Base-by-base conservation (phyloP, 306 rosid species). In the Oxytropis ochrocephala region DNA sequence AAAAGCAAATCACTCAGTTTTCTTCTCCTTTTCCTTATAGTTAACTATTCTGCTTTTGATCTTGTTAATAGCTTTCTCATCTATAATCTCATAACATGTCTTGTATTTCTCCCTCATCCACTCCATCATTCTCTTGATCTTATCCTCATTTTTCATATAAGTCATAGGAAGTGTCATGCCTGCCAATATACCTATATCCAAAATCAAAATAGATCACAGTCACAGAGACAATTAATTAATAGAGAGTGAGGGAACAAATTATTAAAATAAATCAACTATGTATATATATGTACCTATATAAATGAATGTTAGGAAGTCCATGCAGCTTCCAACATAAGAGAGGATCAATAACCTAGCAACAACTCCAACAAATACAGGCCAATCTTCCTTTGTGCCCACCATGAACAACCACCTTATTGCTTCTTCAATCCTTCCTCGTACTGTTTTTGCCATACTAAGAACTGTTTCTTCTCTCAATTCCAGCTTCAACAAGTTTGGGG, bases 11-110 rank as follows among this genome's bases (percentile, higher is more conserved):
- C 72, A 84, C 42, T 84, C 83, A 13, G 39, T 43, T 68, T 86
- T 89, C 74, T 86, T 86, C 36, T 41, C 80, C 67, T 61, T 49
- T 30, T 11, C 30, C 0, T 73, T 60, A 21, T 21, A 56, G 18
- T 21, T 29, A 9, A 24, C 8, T 32, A 83, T 50, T 79, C 41
- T 83, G 60, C 43, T 63, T 62, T 39, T 80, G 13, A 80, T 55
- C 50, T 85, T 85, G 72, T 76, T 74, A 8, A 80, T 38, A 19
- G 87, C 82, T 79, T 80, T 91, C 8, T 83, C 89, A 54, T 88
- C 84, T 33, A 88, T 7, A 43, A 72, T 74, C 63, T 85, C 82
- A 27, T 81, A 76, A n/a, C 35, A 73, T 67, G 68, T 71, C 27
- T 64, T 69, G 62, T 60, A 27, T 13, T 81, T 82, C 63, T 29